phyloP scores from a whole-genome alignment of 805 yeast genomes.

The Candida pseudoglaebosa region DNA sequence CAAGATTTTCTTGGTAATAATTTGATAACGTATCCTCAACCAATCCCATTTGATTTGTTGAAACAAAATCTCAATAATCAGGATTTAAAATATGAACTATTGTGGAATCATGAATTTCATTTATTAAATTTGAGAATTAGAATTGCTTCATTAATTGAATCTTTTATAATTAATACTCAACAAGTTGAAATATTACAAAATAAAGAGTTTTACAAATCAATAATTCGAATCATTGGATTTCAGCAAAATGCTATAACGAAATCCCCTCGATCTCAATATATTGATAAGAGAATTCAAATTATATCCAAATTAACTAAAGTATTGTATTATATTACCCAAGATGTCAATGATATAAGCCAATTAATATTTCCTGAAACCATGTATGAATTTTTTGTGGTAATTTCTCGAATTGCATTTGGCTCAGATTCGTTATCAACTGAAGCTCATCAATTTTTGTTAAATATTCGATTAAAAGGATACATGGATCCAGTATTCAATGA shows the following conservation, averaged over 20 bases:
- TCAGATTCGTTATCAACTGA: conserved; percentile 37
- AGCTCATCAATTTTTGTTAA: conserved; percentile 33
- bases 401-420: conserved; percentile 52
- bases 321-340: conserved; percentile 35
- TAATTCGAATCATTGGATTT: conserved; percentile 41
- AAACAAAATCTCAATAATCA: conserved; percentile 7
- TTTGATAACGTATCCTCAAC: conserved; percentile 23
- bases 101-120: conserved; percentile 39
- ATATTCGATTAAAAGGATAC: conserved; percentile 29
- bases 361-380: conserved; percentile 39
- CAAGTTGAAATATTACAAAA: conserved; percentile 26
- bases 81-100: conserved; percentile 4
- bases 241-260: conserved; percentile 46
- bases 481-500: conserved; percentile 40
- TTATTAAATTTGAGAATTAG: conserved; percentile 39
- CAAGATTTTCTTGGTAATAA: conserved; percentile 19
- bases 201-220: conserved; percentile 35
- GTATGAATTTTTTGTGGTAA: conserved; percentile 45
- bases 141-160: conserved; percentile 49
- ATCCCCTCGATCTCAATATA: conserved; percentile 41
- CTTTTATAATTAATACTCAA: conserved; percentile 28
- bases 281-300: conserved; percentile 34
- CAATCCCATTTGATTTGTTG: conserved; percentile 19
- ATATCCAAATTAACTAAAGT: conserved; percentile 39
- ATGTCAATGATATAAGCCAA: conserved; percentile 24